Percentiles rank a stretch among this genome's conserved stretches.
Conservation (phyloP, 768 basidiomycete species). For the Tricholoma terreum region DNA sequence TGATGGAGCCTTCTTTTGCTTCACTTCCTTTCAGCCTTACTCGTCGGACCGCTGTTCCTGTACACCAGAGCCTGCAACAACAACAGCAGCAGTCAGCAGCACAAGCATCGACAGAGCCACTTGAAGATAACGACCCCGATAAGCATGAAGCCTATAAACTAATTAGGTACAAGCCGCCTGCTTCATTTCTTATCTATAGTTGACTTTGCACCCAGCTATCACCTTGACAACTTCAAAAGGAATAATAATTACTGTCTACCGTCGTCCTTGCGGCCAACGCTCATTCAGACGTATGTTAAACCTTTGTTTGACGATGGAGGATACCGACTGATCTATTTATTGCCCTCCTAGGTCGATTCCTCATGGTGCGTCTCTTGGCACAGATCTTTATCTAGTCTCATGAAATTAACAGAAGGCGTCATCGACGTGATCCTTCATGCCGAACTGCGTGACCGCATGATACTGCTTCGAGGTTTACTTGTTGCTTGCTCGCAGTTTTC, state of each 20-base stretch:
- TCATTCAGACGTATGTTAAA: conserved; percentile 68
- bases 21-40: conserved; percentile 47
- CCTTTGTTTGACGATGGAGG: not conserved
- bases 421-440: conserved; percentile 90
- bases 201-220: conserved; percentile 54
- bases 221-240: conserved; percentile 84
- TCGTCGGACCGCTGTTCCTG: conserved; percentile 22
- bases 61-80: conserved; percentile 33
- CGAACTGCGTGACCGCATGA: conserved; percentile 87
- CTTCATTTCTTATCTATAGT: conserved; percentile 3
- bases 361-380: conserved; percentile 54
- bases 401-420: conserved; percentile 61
- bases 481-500: not conserved
- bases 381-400: conserved; percentile 7
- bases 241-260: conserved; percentile 88
- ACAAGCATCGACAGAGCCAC: conserved; percentile 37
- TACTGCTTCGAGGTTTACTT: conserved; percentile 71
- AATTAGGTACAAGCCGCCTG: conserved; percentile 53
- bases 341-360: conserved; percentile 60
- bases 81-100: conserved; percentile 24
- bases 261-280: conserved; percentile 79
- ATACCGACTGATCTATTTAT: conserved; percentile 12
- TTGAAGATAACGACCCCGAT: conserved; percentile 68
- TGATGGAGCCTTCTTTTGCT: conserved; percentile 51
- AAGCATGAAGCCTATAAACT: conserved; percentile 79